A percentile compares a stretch with the other conserved stretches of the same genome.
phyloP scores from a whole-genome alignment of 768 basidiomycete genomes.

The Suillus decipiens region DNA sequence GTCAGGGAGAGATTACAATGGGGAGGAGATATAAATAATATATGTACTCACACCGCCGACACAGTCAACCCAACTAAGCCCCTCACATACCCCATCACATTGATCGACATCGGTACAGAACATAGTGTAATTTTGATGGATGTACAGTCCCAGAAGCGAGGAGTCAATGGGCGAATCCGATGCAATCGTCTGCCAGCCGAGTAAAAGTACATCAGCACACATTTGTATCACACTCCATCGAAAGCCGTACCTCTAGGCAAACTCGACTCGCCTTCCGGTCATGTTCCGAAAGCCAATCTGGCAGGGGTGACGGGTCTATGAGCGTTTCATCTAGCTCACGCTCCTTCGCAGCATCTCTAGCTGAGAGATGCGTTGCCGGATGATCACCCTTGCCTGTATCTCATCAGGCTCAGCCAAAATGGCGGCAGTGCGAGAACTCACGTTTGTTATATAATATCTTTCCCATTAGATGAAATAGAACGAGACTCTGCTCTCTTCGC shows the following conservation, averaged over 20 bases:
- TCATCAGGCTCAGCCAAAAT: conserved; percentile 10
- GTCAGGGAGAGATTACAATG: background rate
- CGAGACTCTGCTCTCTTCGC: conserved; percentile 80
- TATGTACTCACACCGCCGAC: conserved; percentile 52
- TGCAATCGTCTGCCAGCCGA: conserved; percentile 56
- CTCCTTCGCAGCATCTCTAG: conserved; percentile 65
- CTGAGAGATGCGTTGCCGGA: conserved; percentile 51
- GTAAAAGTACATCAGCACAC: background rate
- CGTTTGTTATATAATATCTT: conserved; percentile 96
- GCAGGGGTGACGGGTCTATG: conserved; percentile 56
- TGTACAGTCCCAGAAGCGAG: conserved; percentile 83
- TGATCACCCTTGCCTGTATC: conserved; percentile 74
- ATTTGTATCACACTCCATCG: background rate
- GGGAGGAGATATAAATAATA: background rate
- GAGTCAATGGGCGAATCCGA: conserved; percentile 90
- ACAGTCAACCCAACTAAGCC: conserved; percentile 76
- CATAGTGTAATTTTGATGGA: conserved; percentile 91
- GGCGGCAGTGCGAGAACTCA: conserved; percentile 36
- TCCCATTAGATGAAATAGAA: conserved; percentile 90
- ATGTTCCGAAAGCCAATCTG: conserved; percentile 58
- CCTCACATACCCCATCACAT: conserved; percentile 66
- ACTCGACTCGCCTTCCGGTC: conserved; percentile 71
- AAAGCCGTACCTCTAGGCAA: conserved; percentile 63
- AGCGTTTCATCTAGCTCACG: conserved; percentile 56
- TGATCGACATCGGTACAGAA: conserved; percentile 82